Evolutionary conservation across 768 basidiomycete genomes (phyloP).

Genomic region (Naganishia friedmannii): DNA sequence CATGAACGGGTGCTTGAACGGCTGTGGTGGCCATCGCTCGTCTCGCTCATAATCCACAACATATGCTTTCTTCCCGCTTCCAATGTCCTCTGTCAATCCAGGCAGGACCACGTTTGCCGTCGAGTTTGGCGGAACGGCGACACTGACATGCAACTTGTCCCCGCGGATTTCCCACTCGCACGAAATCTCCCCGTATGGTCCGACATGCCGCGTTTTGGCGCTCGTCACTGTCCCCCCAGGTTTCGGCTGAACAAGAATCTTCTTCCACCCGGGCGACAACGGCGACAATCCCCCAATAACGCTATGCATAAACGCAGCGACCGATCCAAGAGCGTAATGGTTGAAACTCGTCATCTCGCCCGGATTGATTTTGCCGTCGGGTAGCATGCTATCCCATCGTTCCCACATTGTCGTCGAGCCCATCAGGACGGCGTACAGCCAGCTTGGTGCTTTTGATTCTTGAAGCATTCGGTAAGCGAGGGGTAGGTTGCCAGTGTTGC

Average conservation of each 20-base stretch:
- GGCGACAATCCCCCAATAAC: slow-evolving; percentile 40
- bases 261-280: slow-evolving; percentile 38
- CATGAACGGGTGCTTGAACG: slow-evolving; percentile 26
- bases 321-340: slow-evolving; percentile 45
- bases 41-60: slow-evolving; percentile 31
- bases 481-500: slow-evolving; percentile 34
- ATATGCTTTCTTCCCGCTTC: slow-evolving; percentile 35
- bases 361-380: slow-evolving; percentile 45
- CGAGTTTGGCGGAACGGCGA: slow-evolving; percentile 40
- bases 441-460: slow-evolving; percentile 37
- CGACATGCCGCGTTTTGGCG: slow-evolving; percentile 31
- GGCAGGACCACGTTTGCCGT: slow-evolving; percentile 35
- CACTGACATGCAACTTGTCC: slow-evolving; percentile 29
- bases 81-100: slow-evolving; percentile 33
- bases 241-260: slow-evolving; percentile 36
- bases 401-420: slow-evolving; percentile 45
- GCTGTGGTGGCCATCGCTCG: slow-evolving; percentile 36
- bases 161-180: slow-evolving; percentile 35
- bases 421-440: slow-evolving; percentile 39
- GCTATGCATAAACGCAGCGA: slow-evolving; percentile 40
- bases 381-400: slow-evolving; percentile 43
- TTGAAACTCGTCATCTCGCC: slow-evolving; percentile 49
- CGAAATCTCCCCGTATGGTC: slow-evolving; percentile 36
- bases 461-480: slow-evolving; percentile 48
- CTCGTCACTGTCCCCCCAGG: slow-evolving; percentile 43